Conservation (phyloP, 2,329 filamentous ascomycete genomes). For the Chalaropsis thielavioides region DNA sequence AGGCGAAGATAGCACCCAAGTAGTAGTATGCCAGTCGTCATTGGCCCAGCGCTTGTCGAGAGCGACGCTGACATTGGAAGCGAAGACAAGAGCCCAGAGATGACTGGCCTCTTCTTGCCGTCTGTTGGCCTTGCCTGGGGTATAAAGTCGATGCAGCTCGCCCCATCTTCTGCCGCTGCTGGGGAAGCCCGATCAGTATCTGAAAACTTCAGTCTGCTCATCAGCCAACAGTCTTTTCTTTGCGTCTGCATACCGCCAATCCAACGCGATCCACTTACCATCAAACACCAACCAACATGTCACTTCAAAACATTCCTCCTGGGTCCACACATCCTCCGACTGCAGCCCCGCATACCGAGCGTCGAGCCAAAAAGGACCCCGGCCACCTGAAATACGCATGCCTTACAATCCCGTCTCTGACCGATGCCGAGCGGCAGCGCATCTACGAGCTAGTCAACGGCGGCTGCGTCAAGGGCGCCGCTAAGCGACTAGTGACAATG, state of each 20-base stretch:
- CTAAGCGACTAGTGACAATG: slow-evolving; percentile 7
- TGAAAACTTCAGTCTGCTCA: neutral
- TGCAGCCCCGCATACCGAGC: neutral
- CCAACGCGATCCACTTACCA: neutral
- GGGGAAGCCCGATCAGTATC: neutral
- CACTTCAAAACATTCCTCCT: neutral
- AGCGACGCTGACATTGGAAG: neutral
- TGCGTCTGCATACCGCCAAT: neutral
- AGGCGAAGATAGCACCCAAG: neutral
- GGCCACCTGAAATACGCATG: slow-evolving; percentile 14
- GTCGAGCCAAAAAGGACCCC: slow-evolving; percentile 8
- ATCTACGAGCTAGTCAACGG: slow-evolving; percentile 13
- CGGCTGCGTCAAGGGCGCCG: slow-evolving; percentile 8
- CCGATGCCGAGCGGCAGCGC: slow-evolving; percentile 8
- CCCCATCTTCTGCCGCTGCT: neutral
- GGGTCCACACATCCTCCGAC: neutral
- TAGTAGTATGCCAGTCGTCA: neutral
- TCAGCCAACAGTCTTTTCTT: neutral
- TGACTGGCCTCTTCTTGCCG: neutral
- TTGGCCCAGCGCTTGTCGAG: neutral
- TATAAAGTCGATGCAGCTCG: neutral
- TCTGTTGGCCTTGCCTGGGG: neutral
- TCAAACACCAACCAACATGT: no score
- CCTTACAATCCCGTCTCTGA: slow-evolving; percentile 13
- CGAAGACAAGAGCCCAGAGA: neutral